These are phyloP conservation scores for Agroathelia rolfsii DNA, from an alignment of 1,284 basidiomycete genomes.

Conservation along the genomic window DNA sequence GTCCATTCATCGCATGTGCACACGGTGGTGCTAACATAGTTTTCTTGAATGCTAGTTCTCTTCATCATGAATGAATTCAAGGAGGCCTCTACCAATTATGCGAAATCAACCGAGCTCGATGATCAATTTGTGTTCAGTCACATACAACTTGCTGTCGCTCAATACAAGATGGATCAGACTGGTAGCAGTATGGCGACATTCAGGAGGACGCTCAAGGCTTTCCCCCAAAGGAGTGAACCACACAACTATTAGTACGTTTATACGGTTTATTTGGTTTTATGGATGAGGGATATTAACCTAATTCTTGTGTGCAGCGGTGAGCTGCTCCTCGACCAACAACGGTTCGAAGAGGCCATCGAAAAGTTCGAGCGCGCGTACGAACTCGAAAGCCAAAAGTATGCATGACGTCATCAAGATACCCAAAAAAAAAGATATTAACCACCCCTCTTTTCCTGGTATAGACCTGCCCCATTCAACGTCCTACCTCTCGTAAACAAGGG, in stretches of 20 bases:
- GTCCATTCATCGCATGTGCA: neutral
- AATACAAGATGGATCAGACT: slow-evolving; percentile 83
- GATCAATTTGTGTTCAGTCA: slow-evolving; percentile 87
- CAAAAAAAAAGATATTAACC: too few species aligned
- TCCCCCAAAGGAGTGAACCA: slow-evolving; percentile 79
- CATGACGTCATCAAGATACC: slow-evolving; percentile 5
- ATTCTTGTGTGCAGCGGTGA: slow-evolving; percentile 72
- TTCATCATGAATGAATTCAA: slow-evolving; percentile 93
- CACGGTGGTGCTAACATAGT: slow-evolving; percentile 1
- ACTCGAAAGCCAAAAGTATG: slow-evolving; percentile 72
- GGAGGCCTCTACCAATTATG: slow-evolving; percentile 85
- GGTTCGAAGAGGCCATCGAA: slow-evolving; percentile 86
- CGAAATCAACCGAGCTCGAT: slow-evolving; percentile 79
- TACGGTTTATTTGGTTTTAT: neutral
- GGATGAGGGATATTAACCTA: neutral
- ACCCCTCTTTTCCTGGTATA: too few species aligned
- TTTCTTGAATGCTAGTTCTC: slow-evolving; percentile 48
- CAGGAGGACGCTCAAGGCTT: slow-evolving; percentile 69
- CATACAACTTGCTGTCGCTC: slow-evolving; percentile 94
- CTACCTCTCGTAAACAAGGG: slow-evolving; percentile 97
- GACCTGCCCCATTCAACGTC: slow-evolving; percentile 65
- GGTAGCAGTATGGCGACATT: slow-evolving; percentile 85
- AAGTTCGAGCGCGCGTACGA: slow-evolving; percentile 93
- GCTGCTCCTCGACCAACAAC: slow-evolving; percentile 86
- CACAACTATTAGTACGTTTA: slow-evolving; percentile 86